Base-by-base conservation (phyloP, 306 rosid genomes). In the Pyrus bretschneideri region DNA sequence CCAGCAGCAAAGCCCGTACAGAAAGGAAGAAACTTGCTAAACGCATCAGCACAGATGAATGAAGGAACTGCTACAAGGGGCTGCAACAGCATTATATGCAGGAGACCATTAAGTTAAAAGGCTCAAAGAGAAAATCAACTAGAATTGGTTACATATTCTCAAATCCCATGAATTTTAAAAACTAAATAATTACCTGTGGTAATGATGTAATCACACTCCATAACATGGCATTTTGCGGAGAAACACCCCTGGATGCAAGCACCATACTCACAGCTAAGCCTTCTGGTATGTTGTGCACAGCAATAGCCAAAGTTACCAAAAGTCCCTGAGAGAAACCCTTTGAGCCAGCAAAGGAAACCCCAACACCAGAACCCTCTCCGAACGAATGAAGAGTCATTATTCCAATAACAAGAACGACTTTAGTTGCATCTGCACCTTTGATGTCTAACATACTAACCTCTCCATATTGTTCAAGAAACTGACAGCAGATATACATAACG, bases 1-100 rank as follows among this genome's bases (percentile, higher is more conserved):
- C 99, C 99, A 76, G 99, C 99, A 69, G 99, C 98, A 80, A 96
- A 96, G 67, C 99, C 99, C 78, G 96, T 96, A 80, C 99, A 96
- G 63, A 92, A 96, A 74, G 99, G 99, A 76, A 96, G 91, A 77
- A 96, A 86, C 91, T 96, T 96, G 78, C 80, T 96, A 85, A 96
- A 96, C 40, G 98, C 93, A 84, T 96, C 99, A 38, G 97, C 99
- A 77, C 99, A 96, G 54, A 96, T 88, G 85, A 96, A 96, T 65
- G 99, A 87, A 79, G 98, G 99, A 80, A 96, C 99, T 6, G 99
- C 99, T 72, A 96, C 99, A 66, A 96, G 84, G 58, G 99, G 99
- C 99, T 96, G 93, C 86, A 85, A 79, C 49, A 84, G 80, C 40
- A 80, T 74, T 21, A 78, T 9, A 45, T 51, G 65, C 27, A 45